phyloP scores from a whole-genome alignment of 2,329 filamentous ascomycete genomes.

The Trichoderma sp. region DNA sequence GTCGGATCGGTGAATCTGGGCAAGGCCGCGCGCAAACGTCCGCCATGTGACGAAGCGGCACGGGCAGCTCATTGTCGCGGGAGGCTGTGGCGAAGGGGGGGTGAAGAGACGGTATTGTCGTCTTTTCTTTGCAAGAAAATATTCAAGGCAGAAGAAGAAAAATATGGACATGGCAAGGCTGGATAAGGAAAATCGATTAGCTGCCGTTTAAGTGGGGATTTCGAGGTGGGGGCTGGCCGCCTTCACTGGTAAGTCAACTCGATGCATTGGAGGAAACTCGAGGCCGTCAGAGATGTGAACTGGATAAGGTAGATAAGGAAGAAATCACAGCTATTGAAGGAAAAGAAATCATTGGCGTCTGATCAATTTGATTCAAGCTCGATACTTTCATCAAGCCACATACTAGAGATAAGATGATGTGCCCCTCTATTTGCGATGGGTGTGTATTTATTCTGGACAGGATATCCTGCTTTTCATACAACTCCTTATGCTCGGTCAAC shows the following conservation, averaged over 20 bases:
- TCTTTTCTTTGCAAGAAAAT: no score
- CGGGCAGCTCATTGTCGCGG: constrained; percentile 49
- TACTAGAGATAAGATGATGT: not conserved
- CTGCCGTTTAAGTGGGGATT: constrained; percentile 3
- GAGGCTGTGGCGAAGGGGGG: not conserved
- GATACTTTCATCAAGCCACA: not conserved
- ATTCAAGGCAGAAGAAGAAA: not conserved
- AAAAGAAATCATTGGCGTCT: not conserved
- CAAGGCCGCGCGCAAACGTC: constrained; percentile 53
- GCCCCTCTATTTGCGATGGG: constrained; percentile 8
- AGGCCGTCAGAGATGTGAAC: not conserved
- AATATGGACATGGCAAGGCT: constrained; percentile 11
- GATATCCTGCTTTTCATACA: not conserved
- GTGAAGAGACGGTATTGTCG: not conserved
- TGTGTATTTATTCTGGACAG: constrained; percentile 15
- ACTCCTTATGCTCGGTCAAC: constrained; percentile 1
- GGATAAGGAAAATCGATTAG: constrained; percentile 18
- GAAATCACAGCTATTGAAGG: not conserved
- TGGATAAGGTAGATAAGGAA: not conserved
- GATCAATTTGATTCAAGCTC: not conserved
- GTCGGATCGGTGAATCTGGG: constrained; percentile 44
- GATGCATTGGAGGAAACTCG: not conserved
- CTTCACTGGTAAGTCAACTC: not conserved
- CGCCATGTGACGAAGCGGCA: constrained; percentile 51
- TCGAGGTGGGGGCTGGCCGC: constrained; percentile 16